These are phyloP conservation scores for Fonsecaea nubica DNA, from an alignment of 2,329 filamentous ascomycete species.

Conservation along the genomic window DNA sequence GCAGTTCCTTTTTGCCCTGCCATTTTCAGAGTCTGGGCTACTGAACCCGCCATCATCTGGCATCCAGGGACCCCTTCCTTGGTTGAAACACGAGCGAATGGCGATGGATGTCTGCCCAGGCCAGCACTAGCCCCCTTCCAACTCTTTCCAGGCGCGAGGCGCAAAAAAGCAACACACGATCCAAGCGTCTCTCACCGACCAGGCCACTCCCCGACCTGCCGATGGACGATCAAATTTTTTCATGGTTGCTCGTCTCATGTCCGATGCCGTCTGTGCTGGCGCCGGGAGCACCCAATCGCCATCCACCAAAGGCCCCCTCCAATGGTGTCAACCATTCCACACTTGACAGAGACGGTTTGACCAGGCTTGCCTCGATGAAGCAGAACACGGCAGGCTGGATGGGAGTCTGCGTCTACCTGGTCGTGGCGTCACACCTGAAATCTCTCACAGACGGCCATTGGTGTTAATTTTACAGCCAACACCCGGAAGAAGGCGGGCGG, in stretches of 20 bases:
- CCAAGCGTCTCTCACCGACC: conserved; percentile 31
- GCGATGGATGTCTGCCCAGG: conserved; percentile 10
- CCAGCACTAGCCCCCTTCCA: conserved; percentile 27
- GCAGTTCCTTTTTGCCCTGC: conserved; percentile 23
- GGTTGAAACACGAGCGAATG: conserved; percentile 35
- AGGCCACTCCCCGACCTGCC: conserved; percentile 31
- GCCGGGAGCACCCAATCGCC: conserved; percentile 29
- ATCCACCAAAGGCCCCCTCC: conserved; percentile 12
- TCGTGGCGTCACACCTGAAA: conserved; percentile 14
- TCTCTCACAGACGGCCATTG: conserved; percentile 12
- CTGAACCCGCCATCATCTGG: conserved; percentile 24
- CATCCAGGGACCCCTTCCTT: conserved; percentile 16
- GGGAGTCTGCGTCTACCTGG: background rate
- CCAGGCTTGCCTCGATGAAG: conserved; percentile 9
- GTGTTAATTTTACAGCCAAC: conserved; percentile 17
- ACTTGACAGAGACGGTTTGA: conserved; percentile 7
- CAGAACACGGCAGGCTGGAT: conserved; percentile 24
- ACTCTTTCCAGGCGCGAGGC: conserved; percentile 31
- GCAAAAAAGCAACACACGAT: conserved; percentile 36
- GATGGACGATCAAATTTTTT: conserved; percentile 29
- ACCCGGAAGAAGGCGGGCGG: conserved; percentile 12
- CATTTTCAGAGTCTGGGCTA: conserved; percentile 25
- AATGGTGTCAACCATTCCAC: conserved; percentile 10
- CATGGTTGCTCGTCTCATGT: conserved; percentile 31
- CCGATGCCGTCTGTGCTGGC: conserved; percentile 33